Evolutionary conservation across 179 eudicot species (phyloP).

Genomic region (Drosera spatulata): DNA sequence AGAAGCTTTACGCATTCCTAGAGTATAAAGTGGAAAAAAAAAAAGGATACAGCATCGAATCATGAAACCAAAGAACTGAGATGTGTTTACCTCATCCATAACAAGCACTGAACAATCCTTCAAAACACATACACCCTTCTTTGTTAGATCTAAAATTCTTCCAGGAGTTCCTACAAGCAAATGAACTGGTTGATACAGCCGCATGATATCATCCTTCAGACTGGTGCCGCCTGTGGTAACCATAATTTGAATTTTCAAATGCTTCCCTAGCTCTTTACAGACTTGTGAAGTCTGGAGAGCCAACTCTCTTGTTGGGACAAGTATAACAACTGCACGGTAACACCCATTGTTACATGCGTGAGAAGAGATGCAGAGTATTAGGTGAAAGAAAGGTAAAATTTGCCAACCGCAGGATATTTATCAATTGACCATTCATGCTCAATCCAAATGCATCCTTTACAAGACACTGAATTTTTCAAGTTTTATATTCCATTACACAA

Average conservation of each 20-base stretch:
- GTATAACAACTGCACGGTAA: constrained; percentile 57
- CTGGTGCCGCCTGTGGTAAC: constrained; percentile 97
- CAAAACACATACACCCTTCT: constrained; percentile 60
- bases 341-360: too few species aligned
- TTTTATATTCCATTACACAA: too few species aligned
- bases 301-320: constrained; percentile 91
- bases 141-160: constrained; percentile 63
- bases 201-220: constrained; percentile 89
- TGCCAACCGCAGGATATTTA: too few species aligned
- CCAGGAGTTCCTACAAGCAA: constrained; percentile 85
- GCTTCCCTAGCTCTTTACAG: constrained; percentile 93
- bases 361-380: too few species aligned
- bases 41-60: too few species aligned
- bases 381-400: too few species aligned
- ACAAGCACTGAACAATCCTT: constrained; percentile 66
- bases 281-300: constrained; percentile 97
- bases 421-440: too few species aligned
- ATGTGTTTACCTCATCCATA: constrained; percentile 68
- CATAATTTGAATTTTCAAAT: constrained; percentile 80
- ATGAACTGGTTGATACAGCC: constrained; percentile 87
- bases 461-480: too few species aligned
- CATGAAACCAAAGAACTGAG: too few species aligned
- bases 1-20: too few species aligned
- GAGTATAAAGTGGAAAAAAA: too few species aligned
- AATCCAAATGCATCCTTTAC: too few species aligned